Base-by-base conservation (phyloP, 139 green algal species). In the Chlorella sp. region DNA sequence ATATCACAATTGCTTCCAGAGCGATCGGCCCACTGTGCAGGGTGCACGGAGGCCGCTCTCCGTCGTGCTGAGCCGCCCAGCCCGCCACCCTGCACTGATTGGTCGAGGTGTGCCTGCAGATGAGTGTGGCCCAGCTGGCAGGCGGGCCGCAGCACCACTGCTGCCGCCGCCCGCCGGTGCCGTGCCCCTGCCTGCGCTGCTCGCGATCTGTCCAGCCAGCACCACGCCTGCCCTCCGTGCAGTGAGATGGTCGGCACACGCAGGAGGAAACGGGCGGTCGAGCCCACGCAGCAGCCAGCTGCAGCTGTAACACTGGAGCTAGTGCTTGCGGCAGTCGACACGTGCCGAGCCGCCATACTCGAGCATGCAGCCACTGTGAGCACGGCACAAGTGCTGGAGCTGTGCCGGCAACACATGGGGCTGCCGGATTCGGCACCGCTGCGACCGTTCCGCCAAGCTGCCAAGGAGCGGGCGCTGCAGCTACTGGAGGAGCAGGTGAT, bases 341-440 rank as follows among this genome's bases (percentile, higher is more conserved):
- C 54, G 4, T 7, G 54, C 9, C 51, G 54, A 13, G 36, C 24
- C 4, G 43, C 13, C 36, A 82, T 82, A 36, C 54, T 70, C 19
- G 24, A 82, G 54, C 76, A 72, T 7, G 76, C 76, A 5, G 76
- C 76, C 54, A 82, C 48, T 2, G 54, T 82, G 32, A 82, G 32
- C 76, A 62, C 76, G 8, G 11, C 8, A 36, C 40, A 72, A 28
- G 54, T 82, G 54, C 76, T 82, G 17, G 26, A 24, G 36, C 69
- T 38, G 76, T 24, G 69, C 6, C 38, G 38, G 11, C 36, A 69
- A 24, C 54, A 82, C n/a, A 54, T 82, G 24, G 54, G 54, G 1
- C 51, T 82, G 20, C 26, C 38, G 0, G 54, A 40, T 9, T 54
- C 24, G 54, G 36, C 51, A 46, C 30, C 48, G 48, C 67, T 73